Percentiles rank a stretch among this genome's conserved stretches.
phyloP scores from a whole-genome alignment of 140 eudicot species.

The Bidens hawaiensis region DNA sequence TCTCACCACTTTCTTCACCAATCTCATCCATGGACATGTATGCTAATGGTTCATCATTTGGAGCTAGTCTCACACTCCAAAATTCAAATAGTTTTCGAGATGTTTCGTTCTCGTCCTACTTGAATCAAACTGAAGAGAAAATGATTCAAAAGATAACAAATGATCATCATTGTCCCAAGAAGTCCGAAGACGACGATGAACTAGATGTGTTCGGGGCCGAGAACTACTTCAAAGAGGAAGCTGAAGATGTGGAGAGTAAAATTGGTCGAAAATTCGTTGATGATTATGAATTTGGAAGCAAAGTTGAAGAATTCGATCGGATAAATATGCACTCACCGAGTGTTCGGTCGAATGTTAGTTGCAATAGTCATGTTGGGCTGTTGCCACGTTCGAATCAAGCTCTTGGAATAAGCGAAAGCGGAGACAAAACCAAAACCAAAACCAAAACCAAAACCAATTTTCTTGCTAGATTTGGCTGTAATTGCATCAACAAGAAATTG shows the following conservation, averaged over 20 bases:
- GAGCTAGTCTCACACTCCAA: constrained; percentile 34
- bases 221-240: constrained; percentile 46
- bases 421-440: constrained; percentile 22
- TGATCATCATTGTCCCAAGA: constrained; percentile 2
- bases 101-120: constrained; percentile 54
- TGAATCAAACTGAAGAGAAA: constrained; percentile 42
- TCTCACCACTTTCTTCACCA: constrained; percentile 1
- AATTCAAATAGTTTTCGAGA: constrained; percentile 34
- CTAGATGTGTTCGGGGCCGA: constrained; percentile 45
- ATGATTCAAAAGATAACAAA: constrained; percentile 25
- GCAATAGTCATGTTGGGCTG: constrained; percentile 55
- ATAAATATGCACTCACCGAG: constrained; percentile 41
- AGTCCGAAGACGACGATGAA: constrained; percentile 33
- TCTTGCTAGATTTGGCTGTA: constrained; percentile 56
- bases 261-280: not conserved
- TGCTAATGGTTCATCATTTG: constrained; percentile 16
- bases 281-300: not conserved
- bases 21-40: constrained; percentile 22
- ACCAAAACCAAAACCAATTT: too few relatives aligned
- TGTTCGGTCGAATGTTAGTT: constrained; percentile 58
- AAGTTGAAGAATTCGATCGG: not conserved
- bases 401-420: constrained; percentile 21
- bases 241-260: constrained; percentile 16
- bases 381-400: constrained; percentile 28
- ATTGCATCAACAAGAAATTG: constrained; percentile 52